Evolutionary conservation across 2,329 filamentous ascomycete genomes (phyloP).

Genomic region (Colletotrichum sublineola): DNA sequence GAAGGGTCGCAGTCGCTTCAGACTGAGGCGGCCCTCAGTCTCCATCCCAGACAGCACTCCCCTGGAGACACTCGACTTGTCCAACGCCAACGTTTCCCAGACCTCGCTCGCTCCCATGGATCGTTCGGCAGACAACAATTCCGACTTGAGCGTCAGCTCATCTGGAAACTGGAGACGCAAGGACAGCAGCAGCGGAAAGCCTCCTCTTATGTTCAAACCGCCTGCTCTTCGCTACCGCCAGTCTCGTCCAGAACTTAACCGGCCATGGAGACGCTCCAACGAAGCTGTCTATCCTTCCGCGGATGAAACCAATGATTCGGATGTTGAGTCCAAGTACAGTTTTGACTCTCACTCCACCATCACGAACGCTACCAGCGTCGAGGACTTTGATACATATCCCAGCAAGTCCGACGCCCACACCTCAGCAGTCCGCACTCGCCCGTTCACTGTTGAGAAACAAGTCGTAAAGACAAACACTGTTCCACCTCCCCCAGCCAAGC

Average conservation of each 20-base stretch:
- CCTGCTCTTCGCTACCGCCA: conserved; percentile 38
- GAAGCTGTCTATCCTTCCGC: conserved; percentile 30
- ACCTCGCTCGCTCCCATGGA: conserved; percentile 33
- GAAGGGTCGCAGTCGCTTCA: conserved; percentile 38
- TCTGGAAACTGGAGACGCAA: conserved; percentile 29
- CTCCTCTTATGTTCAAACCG: conserved; percentile 40
- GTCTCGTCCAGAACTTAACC: conserved; percentile 29
- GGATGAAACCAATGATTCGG: conserved; percentile 41
- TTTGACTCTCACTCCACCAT: conserved; percentile 37
- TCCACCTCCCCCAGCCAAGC: conserved; percentile 31
- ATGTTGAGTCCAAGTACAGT: conserved; percentile 41
- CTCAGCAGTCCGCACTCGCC: conserved; percentile 16
- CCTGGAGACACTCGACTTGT: conserved; percentile 32
- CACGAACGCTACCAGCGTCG: conserved; percentile 42
- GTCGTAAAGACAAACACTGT: conserved; percentile 17
- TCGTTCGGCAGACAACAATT: conserved; percentile 31
- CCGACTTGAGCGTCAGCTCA: conserved; percentile 35
- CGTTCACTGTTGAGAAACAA: conserved; percentile 30
- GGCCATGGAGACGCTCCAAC: conserved; percentile 38
- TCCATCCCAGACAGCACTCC: conserved; percentile 38
- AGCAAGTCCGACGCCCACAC: conserved; percentile 28
- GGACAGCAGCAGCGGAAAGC: conserved; percentile 20
- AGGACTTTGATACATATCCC: conserved; percentile 22
- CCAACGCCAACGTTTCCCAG: conserved; percentile 42
- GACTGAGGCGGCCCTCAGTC: conserved; percentile 37